Base-by-base conservation (phyloP, 2,329 filamentous ascomycete genomes). In the Talaromyces sp. region DNA sequence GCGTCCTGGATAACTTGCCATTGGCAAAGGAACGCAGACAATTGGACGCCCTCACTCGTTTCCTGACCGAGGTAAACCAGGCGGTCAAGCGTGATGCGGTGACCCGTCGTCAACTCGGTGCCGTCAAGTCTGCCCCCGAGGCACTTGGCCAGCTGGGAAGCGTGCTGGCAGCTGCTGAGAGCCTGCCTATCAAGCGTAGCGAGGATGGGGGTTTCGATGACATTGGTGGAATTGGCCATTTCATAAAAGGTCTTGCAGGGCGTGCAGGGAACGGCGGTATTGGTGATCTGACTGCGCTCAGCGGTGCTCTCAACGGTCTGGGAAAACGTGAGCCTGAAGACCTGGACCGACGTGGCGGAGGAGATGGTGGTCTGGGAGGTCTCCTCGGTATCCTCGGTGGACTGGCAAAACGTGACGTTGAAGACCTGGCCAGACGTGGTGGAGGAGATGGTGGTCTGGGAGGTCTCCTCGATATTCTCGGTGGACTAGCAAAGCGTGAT, bases 121-220 rank as follows among this genome's bases (percentile, higher is more conserved):
- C 57, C 26, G 17, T 60, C 9, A 60, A 60, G 29, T 57, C 54
- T 29, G 48, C 53, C 6, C 59, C 59, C 17, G 59, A 57, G 41
- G 54, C 59, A 17, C 3, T 46, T 26, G 24, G 38, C 8, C 54
- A 61, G 24, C 26, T 52, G 35, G 48, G 12, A 17, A 31, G 53
- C 11, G 35, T 61, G 3, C 29, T 29, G 17, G 27, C 46, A 17
- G 21, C 53, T 17, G 54, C 51, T 1, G n/a, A 51, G 31, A 31
- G 27, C 27, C 54, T 61, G 2, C 59, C 59, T 52, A 21, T 57
- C 5, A 61, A 54, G n/a, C 59, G 59, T 41, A 46, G 41, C 31
- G 52, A 32, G n/a, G 26, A 5, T 10, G 9, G 12, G 11, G n/a
- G 21, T 24, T 24, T 46, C 19, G n/a, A 46, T 46, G 43, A 46